These are phyloP conservation scores for Mortierella polycephala DNA, from an alignment of 371 early-diverging fungal genomes.

Conservation along the genomic window DNA sequence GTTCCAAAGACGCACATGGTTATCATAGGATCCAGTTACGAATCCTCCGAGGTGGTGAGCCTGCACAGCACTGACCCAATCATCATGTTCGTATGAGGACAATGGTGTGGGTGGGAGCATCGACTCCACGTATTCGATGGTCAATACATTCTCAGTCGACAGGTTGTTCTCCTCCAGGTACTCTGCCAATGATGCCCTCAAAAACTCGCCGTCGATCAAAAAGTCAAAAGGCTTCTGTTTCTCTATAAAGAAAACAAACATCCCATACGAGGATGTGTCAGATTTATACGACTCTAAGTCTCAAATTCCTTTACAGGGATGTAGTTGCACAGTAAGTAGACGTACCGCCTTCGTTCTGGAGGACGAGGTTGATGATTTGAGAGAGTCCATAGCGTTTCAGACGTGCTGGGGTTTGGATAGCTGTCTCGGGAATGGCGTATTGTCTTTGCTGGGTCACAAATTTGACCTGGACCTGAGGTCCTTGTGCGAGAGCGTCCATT, in stretches of 20 bases:
- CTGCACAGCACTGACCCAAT: conserved; percentile 91
- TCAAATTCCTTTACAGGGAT: too few relatives aligned
- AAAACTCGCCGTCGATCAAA: conserved; percentile 87
- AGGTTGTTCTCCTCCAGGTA: conserved; percentile 76
- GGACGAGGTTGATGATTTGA: conserved; percentile 83
- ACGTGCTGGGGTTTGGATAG: conserved; percentile 86
- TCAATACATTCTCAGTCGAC: conserved; percentile 89
- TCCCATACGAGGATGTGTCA: too few relatives aligned
- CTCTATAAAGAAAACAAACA: conserved; percentile 57
- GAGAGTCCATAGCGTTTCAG: conserved; percentile 90
- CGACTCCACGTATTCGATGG: conserved; percentile 92
- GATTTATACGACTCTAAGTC: too few relatives aligned
- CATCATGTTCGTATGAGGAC: conserved; percentile 86
- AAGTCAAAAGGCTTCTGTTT: conserved; percentile 92
- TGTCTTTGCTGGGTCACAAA: conserved; percentile 80
- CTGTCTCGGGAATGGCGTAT: conserved; percentile 80
- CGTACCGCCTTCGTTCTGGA: conserved; percentile 55
- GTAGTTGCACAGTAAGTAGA: background rate
- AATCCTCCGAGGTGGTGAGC: conserved; percentile 59
- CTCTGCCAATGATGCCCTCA: conserved; percentile 78
- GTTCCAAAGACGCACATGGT: conserved; percentile 86
- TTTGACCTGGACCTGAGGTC: conserved; percentile 87
- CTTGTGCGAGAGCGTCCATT: conserved; percentile 53
- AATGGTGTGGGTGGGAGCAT: conserved; percentile 86
- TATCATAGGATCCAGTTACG: conserved; percentile 89